phyloP scores from a whole-genome alignment of 1,139 yeast species.

The Arxiozyma heterogenica region DNA sequence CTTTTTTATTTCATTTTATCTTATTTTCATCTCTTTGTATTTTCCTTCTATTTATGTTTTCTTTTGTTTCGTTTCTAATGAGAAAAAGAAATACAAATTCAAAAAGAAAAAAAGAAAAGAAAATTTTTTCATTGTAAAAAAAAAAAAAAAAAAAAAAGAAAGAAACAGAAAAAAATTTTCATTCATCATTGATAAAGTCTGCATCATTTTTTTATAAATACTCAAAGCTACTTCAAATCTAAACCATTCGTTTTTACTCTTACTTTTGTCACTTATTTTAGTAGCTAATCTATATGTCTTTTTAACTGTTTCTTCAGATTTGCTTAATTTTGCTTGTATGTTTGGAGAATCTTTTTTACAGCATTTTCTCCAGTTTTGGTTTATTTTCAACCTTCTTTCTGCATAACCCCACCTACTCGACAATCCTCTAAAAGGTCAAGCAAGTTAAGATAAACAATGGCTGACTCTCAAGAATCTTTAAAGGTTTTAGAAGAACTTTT shows the following conservation, averaged over 20 bases:
- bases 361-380: background rate
- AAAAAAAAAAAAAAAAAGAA: no score
- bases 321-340: no score
- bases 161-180: constrained; percentile 4
- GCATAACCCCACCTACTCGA: background rate
- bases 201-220: no score
- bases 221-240: background rate
- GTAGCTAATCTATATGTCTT: no score
- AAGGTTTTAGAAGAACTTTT: constrained; percentile 90
- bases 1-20: background rate
- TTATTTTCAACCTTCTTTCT: background rate
- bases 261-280: background rate
- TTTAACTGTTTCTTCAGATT: no score
- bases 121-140: no score
- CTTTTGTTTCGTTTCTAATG: no score
- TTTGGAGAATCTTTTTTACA: no score
- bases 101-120: no score
- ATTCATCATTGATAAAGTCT: background rate
- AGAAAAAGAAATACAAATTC: no score
- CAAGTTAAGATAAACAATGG: constrained; percentile 22
- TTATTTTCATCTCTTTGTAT: no score
- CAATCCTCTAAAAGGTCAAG: constrained; percentile 7
- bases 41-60: no score
- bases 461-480: constrained; percentile 39
- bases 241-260: background rate